Evolutionary conservation across 371 early-diverging fungal genomes (phyloP).

Genomic region (Lichtheimia ramosa): DNA sequence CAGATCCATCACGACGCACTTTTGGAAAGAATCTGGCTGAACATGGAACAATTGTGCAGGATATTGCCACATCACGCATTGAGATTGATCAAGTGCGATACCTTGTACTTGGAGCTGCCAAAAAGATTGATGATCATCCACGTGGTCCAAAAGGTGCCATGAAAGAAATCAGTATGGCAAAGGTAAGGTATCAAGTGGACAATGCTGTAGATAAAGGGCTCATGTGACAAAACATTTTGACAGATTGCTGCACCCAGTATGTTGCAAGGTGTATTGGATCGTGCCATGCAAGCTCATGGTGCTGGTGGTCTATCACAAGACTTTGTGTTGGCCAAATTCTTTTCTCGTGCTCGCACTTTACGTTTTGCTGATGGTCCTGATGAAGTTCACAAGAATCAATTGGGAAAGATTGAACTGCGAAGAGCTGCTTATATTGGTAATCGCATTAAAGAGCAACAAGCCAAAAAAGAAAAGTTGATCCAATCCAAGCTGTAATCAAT

Average conservation of each 20-base stretch:
- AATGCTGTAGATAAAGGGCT: constrained; percentile 18
- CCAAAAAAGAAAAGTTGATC: constrained; percentile 17
- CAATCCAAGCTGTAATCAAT: background rate
- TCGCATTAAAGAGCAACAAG: constrained; percentile 29
- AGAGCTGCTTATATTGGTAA: constrained; percentile 35
- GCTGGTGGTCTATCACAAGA: constrained; percentile 90
- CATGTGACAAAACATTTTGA: background rate
- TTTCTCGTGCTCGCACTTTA: constrained; percentile 80
- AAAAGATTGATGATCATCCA: constrained; percentile 74
- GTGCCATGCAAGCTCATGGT: constrained; percentile 92
- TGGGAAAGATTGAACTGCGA: constrained; percentile 46
- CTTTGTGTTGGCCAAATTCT: constrained; percentile 81
- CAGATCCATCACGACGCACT: constrained; percentile 76
- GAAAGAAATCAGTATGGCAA: constrained; percentile 94
- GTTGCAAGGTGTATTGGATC: constrained; percentile 71
- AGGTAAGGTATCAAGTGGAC: background rate
- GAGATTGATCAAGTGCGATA: constrained; percentile 89
- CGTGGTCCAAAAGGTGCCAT: constrained; percentile 83
- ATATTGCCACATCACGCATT: constrained; percentile 84
- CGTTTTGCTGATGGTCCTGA: constrained; percentile 86
- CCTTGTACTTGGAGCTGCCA: constrained; percentile 88
- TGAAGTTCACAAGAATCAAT: constrained; percentile 31
- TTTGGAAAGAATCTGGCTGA: constrained; percentile 83
- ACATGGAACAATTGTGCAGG: constrained; percentile 78
- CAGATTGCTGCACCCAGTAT: constrained; percentile 73